A percentile compares a stretch with the other conserved stretches of the same genome.
These are phyloP conservation scores for Trebouxia sp. DNA, from an alignment of 139 green algal species.

Conservation along the genomic window DNA sequence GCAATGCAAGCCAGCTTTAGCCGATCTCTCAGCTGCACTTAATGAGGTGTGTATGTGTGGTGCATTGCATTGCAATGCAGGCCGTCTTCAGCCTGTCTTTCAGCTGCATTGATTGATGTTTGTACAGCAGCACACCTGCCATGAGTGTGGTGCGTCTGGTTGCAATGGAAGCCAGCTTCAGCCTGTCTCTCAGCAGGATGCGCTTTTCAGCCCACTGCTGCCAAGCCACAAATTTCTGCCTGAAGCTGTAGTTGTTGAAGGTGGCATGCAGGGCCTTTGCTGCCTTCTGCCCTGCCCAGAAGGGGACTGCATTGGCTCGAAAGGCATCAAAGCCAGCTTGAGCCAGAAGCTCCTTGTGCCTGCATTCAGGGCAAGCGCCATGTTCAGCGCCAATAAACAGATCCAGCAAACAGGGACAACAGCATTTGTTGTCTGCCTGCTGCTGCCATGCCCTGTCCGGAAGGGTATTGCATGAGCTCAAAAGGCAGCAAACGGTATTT, in stretches of 20 bases:
- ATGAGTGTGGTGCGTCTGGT: background rate
- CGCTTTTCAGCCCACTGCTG: conserved; percentile 13
- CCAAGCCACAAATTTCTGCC: conserved; percentile 9
- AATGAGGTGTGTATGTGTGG: background rate
- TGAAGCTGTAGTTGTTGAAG: background rate
- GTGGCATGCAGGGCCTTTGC: background rate
- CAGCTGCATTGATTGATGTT: background rate
- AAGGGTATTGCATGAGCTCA: background rate
- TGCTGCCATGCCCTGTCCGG: background rate
- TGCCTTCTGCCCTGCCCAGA: conserved; percentile 3
- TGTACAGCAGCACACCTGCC: background rate
- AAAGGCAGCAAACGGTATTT: no score
- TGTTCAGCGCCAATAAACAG: background rate
- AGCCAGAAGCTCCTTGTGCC: background rate
- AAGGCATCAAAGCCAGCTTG: background rate
- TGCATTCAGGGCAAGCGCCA: background rate
- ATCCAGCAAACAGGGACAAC: background rate
- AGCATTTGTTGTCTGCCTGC: background rate
- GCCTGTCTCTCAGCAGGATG: background rate
- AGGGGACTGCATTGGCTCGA: background rate
- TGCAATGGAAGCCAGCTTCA: background rate
- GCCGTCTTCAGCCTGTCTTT: background rate
- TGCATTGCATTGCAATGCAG: background rate
- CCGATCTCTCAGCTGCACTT: background rate
- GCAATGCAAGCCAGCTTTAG: background rate